These are phyloP conservation scores for Cordyceps cicadae DNA, from an alignment of 2,329 filamentous ascomycete genomes.

Conservation along the genomic window DNA sequence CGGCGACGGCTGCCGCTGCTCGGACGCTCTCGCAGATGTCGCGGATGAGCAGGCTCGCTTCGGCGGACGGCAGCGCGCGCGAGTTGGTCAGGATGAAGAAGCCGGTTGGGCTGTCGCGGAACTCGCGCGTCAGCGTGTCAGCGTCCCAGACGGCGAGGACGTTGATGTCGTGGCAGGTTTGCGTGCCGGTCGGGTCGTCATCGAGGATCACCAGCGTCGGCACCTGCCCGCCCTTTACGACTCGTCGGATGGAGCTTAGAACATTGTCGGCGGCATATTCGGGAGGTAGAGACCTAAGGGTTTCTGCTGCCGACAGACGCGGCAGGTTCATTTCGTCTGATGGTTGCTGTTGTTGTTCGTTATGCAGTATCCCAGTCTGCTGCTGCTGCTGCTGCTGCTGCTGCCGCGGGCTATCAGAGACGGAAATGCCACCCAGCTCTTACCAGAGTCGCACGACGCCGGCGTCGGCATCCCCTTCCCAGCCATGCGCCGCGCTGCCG, in stretches of 20 bases:
- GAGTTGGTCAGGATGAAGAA: constrained; percentile 56
- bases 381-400: neutral
- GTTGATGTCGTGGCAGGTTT: constrained; percentile 49
- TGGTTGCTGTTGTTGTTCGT: neutral
- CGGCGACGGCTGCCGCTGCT: constrained; percentile 30
- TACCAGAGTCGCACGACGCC: constrained; percentile 33
- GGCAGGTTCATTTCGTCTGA: neutral
- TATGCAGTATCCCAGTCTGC: neutral
- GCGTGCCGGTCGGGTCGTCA: constrained; percentile 51
- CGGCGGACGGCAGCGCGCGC: constrained; percentile 39
- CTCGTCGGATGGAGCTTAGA: constrained; percentile 14
- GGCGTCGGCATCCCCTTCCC: constrained; percentile 26
- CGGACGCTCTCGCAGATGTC: constrained; percentile 43
- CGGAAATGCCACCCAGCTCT: constrained; percentile 21
- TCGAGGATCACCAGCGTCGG: constrained; percentile 37
- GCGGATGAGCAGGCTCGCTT: constrained; percentile 36
- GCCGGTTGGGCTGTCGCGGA: constrained; percentile 31
- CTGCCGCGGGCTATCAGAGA: constrained; percentile 13
- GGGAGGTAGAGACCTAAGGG: constrained; percentile 17
- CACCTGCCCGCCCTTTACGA: constrained; percentile 16
- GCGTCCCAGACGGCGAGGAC: constrained; percentile 47
- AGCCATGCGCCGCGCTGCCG: constrained; percentile 23
- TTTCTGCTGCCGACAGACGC: constrained; percentile 16
- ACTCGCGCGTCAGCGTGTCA: constrained; percentile 34
- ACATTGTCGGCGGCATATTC: constrained; percentile 17